Evolutionary conservation across 208 protist species (phyloP).

Genomic region (Leishmania gerbilli): DNA sequence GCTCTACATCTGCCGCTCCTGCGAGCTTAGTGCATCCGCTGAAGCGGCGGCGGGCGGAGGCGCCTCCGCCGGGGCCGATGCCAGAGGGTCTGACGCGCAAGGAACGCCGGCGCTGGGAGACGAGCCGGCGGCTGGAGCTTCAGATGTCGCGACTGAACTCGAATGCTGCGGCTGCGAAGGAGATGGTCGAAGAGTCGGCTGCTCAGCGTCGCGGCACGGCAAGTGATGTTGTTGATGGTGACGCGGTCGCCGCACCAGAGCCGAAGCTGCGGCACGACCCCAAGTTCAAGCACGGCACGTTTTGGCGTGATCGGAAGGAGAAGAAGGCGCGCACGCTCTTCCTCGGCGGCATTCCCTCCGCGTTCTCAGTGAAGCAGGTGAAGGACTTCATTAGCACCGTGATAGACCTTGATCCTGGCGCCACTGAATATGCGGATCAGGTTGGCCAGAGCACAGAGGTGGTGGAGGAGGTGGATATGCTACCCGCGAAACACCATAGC

Average conservation of each 20-base stretch:
- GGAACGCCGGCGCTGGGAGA: conserved; percentile 58
- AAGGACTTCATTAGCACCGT: conserved; percentile 71
- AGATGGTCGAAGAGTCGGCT: conserved; percentile 20
- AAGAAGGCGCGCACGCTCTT: conserved; percentile 77
- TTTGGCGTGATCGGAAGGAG: conserved; percentile 85
- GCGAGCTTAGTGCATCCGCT: not conserved
- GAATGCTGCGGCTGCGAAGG: conserved; percentile 6
- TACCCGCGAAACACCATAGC: conserved; percentile 52
- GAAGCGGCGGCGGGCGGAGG: conserved; percentile 19
- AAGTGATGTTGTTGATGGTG: not conserved
- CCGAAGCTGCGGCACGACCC: conserved; percentile 75
- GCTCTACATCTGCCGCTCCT: not conserved
- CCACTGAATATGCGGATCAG: conserved; percentile 36
- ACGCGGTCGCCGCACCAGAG: not conserved
- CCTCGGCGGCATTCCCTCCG: conserved; percentile 71
- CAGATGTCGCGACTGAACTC: conserved; percentile 56
- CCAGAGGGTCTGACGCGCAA: conserved; percentile 55
- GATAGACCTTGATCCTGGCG: conserved; percentile 38
- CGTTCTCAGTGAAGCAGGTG: conserved; percentile 56
- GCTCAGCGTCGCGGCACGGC: conserved; percentile 7
- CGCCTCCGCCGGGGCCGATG: conserved; percentile 12
- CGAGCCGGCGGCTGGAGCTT: conserved; percentile 54
- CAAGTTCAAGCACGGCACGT: conserved; percentile 82
- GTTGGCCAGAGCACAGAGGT: conserved; percentile 21
- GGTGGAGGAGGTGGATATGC: conserved; percentile 77